A percentile compares a stretch with the other conserved stretches of the same genome.
phyloP scores from a whole-genome alignment of 2,329 filamentous ascomycete species.

The Zopfia rhizophila region DNA sequence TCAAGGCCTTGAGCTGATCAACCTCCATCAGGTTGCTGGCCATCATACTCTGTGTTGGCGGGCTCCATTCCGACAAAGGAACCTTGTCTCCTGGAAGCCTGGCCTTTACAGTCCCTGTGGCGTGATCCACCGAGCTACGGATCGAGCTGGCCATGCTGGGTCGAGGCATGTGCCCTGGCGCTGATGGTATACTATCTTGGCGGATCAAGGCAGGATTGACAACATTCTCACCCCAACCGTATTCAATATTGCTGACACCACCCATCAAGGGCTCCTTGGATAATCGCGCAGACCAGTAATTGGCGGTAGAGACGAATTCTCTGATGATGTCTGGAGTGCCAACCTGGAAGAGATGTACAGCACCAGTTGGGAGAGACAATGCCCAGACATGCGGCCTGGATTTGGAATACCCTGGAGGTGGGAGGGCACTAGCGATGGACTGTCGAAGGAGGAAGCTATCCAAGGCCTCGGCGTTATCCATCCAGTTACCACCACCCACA shows the following conservation, averaged over 20 bases:
- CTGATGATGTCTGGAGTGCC: slow-evolving; percentile 93
- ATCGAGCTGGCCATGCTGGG: slow-evolving; percentile 71
- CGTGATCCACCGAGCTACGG: slow-evolving; percentile 67
- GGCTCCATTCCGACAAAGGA: slow-evolving; percentile 86
- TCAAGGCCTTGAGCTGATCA: slow-evolving; percentile 81
- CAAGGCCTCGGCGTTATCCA: slow-evolving; percentile 91
- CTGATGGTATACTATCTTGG: slow-evolving; percentile 47
- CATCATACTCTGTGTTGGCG: slow-evolving; percentile 90
- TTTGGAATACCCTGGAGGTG: slow-evolving; percentile 92
- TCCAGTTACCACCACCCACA: slow-evolving; percentile 97
- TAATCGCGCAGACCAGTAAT: slow-evolving; percentile 96
- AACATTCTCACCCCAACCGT: slow-evolving; percentile 91
- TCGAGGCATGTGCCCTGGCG: slow-evolving; percentile 52
- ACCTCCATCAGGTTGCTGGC: slow-evolving; percentile 80
- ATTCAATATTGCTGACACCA: slow-evolving; percentile 96
- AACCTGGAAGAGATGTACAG: slow-evolving; percentile 97
- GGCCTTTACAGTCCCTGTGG: slow-evolving; percentile 65
- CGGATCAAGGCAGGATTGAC: slow-evolving; percentile 67
- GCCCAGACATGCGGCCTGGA: slow-evolving; percentile 93
- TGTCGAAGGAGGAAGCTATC: slow-evolving; percentile 89
- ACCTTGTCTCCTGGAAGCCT: slow-evolving; percentile 87
- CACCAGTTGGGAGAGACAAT: slow-evolving; percentile 87
- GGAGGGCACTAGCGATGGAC: slow-evolving; percentile 89
- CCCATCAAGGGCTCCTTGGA: slow-evolving; percentile 94
- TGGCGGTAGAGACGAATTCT: slow-evolving; percentile 93